Percentiles rank a stretch among this genome's conserved stretches.
Evolutionary conservation across 2,329 filamentous ascomycete species (phyloP).

Genomic region (Metarhizium guizhouense): DNA sequence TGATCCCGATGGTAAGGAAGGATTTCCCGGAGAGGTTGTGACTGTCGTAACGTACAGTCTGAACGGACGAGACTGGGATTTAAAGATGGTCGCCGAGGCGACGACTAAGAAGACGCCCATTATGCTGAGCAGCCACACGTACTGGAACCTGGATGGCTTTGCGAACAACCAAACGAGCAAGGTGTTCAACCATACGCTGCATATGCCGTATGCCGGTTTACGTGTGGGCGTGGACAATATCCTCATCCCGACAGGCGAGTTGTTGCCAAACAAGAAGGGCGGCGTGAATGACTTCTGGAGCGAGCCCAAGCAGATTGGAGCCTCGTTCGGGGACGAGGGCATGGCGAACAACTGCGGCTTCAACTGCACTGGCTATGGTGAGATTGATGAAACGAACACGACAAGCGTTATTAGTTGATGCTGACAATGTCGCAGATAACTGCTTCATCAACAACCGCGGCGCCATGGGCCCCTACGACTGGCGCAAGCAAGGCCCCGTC

Average conservation of each 20-base stretch:
- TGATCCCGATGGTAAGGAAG: constrained; percentile 64
- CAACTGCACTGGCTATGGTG: constrained; percentile 78
- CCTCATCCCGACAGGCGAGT: constrained; percentile 66
- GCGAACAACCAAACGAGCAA: constrained; percentile 59
- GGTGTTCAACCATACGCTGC: constrained; percentile 62
- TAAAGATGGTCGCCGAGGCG: constrained; percentile 62
- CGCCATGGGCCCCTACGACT: constrained; percentile 49
- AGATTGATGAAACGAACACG: constrained; percentile 14
- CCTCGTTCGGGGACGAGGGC: constrained; percentile 53
- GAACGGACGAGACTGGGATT: constrained; percentile 56
- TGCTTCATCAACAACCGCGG: constrained; percentile 61
- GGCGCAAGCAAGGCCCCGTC: constrained; percentile 50
- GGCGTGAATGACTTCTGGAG: constrained; percentile 79
- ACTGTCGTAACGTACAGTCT: constrained; percentile 68
- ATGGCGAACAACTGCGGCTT: constrained; percentile 68
- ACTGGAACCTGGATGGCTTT: constrained; percentile 80
- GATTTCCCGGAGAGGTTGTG: constrained; percentile 70
- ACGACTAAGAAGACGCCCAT: constrained; percentile 72
- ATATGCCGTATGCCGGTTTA: constrained; percentile 64
- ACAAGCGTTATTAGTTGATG: neutral
- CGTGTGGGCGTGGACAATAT: constrained; percentile 61
- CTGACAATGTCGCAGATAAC: constrained; percentile 36
- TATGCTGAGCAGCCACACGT: constrained; percentile 67
- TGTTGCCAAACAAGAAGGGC: constrained; percentile 57
- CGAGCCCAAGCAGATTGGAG: constrained; percentile 67